Conservation (phyloP, 2,329 filamentous ascomycete genomes). For the Penicillium sp. region DNA sequence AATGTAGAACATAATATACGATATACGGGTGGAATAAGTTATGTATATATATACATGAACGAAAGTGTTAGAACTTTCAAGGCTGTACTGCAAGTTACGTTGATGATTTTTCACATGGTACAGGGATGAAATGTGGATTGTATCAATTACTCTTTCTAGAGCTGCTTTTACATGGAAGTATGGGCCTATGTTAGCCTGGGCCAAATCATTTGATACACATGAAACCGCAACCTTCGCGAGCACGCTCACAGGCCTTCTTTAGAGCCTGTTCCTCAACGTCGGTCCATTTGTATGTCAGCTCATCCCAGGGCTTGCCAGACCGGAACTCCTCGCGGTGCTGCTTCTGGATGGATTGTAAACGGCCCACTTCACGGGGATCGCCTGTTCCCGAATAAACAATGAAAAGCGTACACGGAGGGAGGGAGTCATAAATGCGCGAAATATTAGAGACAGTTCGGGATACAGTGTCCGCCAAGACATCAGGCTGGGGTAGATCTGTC, state of each 20-base stretch:
- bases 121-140: background rate
- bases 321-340: slow-evolving; percentile 58
- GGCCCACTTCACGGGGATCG: slow-evolving; percentile 58
- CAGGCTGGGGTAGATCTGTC: slow-evolving; percentile 13
- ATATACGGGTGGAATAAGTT: background rate
- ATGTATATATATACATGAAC: background rate
- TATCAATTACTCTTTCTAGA: background rate
- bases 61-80: background rate
- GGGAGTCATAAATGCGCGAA: slow-evolving; percentile 52
- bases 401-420: slow-evolving; percentile 61
- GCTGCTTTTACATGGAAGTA: background rate
- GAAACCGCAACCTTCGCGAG: slow-evolving; percentile 60
- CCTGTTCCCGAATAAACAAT: slow-evolving; percentile 65
- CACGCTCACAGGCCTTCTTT: slow-evolving; percentile 55
- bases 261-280: slow-evolving; percentile 63
- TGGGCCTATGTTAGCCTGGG: background rate
- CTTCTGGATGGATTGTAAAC: slow-evolving; percentile 57
- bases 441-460: slow-evolving; percentile 54
- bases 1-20: background rate
- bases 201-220: slow-evolving; percentile 55
- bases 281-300: slow-evolving; percentile 64
- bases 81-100: background rate
- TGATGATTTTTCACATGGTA: background rate
- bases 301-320: slow-evolving; percentile 61
- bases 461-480: slow-evolving; percentile 48